These are phyloP conservation scores for Fusarium annulatum DNA, from an alignment of 2,329 filamentous ascomycete species.

Conservation along the genomic window DNA sequence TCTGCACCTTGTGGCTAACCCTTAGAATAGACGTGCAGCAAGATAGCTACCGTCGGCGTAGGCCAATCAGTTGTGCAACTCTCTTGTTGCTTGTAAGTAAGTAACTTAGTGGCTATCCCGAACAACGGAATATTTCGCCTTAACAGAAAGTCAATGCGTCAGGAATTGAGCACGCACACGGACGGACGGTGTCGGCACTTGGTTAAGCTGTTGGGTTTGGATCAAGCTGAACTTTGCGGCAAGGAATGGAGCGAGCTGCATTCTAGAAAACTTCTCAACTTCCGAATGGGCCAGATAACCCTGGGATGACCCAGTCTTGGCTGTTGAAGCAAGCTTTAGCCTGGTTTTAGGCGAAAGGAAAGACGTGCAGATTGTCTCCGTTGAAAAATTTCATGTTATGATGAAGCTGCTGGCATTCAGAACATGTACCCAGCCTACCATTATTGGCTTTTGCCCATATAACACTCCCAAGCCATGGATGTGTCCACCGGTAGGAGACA, in stretches of 20 bases:
- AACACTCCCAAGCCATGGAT: background rate
- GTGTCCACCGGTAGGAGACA: background rate
- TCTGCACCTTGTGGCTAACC: constrained; percentile 25
- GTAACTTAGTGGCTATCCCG: background rate
- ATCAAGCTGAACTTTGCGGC: constrained; percentile 31
- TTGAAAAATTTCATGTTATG: constrained; percentile 32
- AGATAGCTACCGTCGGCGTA: constrained; percentile 6
- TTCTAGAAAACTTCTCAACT: constrained; percentile 29
- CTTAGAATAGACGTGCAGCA: constrained; percentile 16
- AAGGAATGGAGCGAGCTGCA: constrained; percentile 21
- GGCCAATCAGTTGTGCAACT: constrained; percentile 4
- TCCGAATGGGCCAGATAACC: constrained; percentile 17
- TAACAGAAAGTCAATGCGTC: background rate
- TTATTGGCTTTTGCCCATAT: background rate
- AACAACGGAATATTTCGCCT: constrained; percentile 2
- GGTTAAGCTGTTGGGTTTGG: constrained; percentile 11
- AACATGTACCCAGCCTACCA: constrained; percentile 4
- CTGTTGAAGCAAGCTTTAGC: constrained; percentile 28
- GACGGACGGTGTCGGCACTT: constrained; percentile 17
- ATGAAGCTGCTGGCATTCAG: constrained; percentile 11
- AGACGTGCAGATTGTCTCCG: constrained; percentile 30
- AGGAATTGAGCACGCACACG: background rate
- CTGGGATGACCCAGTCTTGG: constrained; percentile 26
- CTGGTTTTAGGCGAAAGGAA: constrained; percentile 20
- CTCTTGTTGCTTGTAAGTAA: background rate